Evolutionary conservation across 2,329 filamentous ascomycete species (phyloP).

Genomic region (Neoascochyta sp.): DNA sequence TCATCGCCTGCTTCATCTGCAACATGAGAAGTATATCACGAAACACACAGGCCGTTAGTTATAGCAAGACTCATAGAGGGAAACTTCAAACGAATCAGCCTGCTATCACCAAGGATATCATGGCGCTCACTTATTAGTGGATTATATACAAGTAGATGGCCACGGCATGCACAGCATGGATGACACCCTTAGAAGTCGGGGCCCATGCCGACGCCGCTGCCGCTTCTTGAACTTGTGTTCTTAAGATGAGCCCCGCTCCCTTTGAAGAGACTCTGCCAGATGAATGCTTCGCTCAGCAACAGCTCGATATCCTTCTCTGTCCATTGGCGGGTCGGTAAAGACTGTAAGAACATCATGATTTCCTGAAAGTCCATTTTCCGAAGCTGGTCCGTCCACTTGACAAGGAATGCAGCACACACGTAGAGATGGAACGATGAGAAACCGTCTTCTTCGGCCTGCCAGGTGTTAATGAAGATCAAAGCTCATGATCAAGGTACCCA

Average conservation of each 20-base stretch:
- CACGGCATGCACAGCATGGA: slow-evolving; percentile 12
- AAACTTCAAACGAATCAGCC: no score
- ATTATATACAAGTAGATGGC: slow-evolving; percentile 8
- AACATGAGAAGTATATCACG: no score
- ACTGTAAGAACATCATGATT: slow-evolving; percentile 99
- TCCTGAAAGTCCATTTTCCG: slow-evolving; percentile 98
- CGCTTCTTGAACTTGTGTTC: slow-evolving; percentile 34
- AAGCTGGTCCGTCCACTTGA: slow-evolving; percentile 96
- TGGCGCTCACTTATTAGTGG: slow-evolving; percentile 7
- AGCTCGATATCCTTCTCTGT: slow-evolving; percentile 98
- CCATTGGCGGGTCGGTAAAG: slow-evolving; percentile 87
- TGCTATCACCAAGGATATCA: no score
- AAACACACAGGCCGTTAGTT: no score
- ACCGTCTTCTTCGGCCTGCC: slow-evolving; percentile 91
- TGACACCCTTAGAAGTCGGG: slow-evolving; percentile 27
- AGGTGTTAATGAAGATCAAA: slow-evolving; percentile 8
- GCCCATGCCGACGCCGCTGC: slow-evolving; percentile 38
- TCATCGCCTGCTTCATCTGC: no score
- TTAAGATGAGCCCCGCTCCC: slow-evolving; percentile 84
- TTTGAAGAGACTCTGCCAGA: slow-evolving; percentile 97
- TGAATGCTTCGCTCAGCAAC: slow-evolving; percentile 91
- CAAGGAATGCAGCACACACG: slow-evolving; percentile 93
- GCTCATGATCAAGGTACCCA: slow-evolving; percentile 45
- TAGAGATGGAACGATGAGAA: slow-evolving; percentile 99
- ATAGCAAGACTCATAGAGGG: no score